These are phyloP conservation scores for Aspergillus aculeatinus DNA, from an alignment of 2,329 filamentous ascomycete genomes.

Conservation along the genomic window DNA sequence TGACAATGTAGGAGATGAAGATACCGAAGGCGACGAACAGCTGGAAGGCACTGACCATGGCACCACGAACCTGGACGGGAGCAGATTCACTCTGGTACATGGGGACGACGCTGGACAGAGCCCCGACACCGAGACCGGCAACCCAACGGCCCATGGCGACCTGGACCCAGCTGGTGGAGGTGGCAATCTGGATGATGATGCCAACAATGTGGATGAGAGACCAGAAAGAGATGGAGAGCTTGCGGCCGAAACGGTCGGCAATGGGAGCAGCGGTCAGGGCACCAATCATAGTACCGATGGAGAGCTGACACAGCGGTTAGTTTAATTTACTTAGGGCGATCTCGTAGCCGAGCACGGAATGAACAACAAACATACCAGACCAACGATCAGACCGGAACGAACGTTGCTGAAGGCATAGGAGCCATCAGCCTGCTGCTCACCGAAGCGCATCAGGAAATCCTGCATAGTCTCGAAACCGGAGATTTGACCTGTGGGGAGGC, in stretches of 20 bases:
- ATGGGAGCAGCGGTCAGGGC: constrained; percentile 46
- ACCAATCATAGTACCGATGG: constrained; percentile 47
- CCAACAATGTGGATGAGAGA: constrained; percentile 47
- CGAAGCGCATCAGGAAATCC: constrained; percentile 46
- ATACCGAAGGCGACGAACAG: constrained; percentile 53
- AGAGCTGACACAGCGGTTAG: constrained; percentile 35
- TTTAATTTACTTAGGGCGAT: background rate
- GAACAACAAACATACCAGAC: constrained; percentile 32
- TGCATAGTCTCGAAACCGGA: constrained; percentile 49
- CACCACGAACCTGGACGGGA: constrained; percentile 49
- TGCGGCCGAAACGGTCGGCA: constrained; percentile 47
- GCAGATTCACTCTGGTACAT: constrained; percentile 51
- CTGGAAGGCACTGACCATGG: constrained; percentile 51
- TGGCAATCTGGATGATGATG: constrained; percentile 48
- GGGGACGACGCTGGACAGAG: constrained; percentile 48
- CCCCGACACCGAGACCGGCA: constrained; percentile 49
- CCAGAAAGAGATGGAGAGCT: constrained; percentile 47
- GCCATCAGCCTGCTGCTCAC: constrained; percentile 31
- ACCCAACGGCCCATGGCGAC: constrained; percentile 49
- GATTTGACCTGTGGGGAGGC: constrained; percentile 39
- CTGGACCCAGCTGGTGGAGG: constrained; percentile 44
- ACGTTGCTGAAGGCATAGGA: constrained; percentile 45
- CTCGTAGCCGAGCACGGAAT: background rate
- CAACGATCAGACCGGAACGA: constrained; percentile 47
- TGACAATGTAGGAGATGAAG: constrained; percentile 50